These are phyloP conservation scores for Tetratostichococcus sp. DNA, from an alignment of 139 green algal genomes.

Conservation along the genomic window DNA sequence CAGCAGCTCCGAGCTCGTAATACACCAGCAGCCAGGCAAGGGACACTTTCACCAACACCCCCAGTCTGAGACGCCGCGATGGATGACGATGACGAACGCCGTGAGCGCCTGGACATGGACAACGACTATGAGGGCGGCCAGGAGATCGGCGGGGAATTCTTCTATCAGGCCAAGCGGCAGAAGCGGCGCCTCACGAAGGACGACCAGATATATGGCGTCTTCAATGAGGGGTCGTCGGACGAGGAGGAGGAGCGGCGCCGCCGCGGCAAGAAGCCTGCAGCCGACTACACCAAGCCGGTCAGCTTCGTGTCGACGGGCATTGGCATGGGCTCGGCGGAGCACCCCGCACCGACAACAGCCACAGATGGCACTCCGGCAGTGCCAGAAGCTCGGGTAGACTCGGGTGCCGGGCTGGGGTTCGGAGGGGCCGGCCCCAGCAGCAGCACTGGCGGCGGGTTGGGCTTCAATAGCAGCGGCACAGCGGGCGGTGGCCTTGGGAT, in stretches of 20 bases:
- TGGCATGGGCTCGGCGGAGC: slow-evolving; percentile 17
- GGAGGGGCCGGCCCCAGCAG: background rate
- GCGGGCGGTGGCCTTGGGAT: background rate
- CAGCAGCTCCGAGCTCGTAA: no score
- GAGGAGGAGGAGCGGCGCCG: slow-evolving; percentile 28
- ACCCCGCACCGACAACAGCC: slow-evolving; percentile 3
- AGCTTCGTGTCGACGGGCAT: slow-evolving; percentile 77
- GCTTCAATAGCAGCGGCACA: slow-evolving; percentile 2
- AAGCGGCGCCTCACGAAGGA: slow-evolving; percentile 77
- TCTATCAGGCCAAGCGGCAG: slow-evolving; percentile 55
- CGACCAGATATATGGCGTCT: slow-evolving; percentile 85
- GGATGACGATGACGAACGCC: slow-evolving; percentile 56
- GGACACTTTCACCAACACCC: no score
- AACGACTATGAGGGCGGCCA: slow-evolving; percentile 80
- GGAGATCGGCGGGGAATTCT: slow-evolving; percentile 83
- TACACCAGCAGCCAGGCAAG: no score
- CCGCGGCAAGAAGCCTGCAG: slow-evolving; percentile 19
- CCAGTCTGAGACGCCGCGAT: no score
- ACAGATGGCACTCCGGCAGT: slow-evolving; percentile 4
- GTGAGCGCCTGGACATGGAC: slow-evolving; percentile 70
- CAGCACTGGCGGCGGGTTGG: background rate
- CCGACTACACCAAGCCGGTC: slow-evolving; percentile 69
- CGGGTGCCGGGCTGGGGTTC: slow-evolving; percentile 4
- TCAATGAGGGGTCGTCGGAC: slow-evolving; percentile 47
- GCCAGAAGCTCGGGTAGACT: background rate